phyloP scores from a whole-genome alignment of 305 asterid species.

The Withania somnifera region DNA sequence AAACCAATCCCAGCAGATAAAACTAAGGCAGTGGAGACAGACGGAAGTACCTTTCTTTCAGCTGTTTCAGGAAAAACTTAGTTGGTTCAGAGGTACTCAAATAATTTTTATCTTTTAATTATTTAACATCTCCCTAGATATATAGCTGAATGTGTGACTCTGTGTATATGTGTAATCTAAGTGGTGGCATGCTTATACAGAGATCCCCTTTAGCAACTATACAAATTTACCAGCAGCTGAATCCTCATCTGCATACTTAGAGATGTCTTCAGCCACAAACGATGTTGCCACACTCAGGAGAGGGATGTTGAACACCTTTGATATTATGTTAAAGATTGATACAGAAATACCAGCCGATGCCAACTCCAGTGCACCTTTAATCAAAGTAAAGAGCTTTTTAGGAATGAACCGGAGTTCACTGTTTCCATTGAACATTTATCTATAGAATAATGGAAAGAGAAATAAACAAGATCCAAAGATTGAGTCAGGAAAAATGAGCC shows the following conservation, averaged over 20 bases:
- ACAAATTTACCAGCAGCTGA: conserved; percentile 19
- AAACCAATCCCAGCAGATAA: conserved; percentile 30
- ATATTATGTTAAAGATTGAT: conserved; percentile 32
- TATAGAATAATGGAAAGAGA: not conserved
- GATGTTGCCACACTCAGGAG: conserved; percentile 41
- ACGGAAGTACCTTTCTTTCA: conserved; percentile 23
- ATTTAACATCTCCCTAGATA: not conserved
- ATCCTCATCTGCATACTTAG: conserved; percentile 12
- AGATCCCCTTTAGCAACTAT: not conserved
- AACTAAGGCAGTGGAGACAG: conserved; percentile 31
- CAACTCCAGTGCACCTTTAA: conserved; percentile 30
- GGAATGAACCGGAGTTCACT: not conserved
- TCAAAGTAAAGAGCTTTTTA: not conserved
- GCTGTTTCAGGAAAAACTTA: conserved; percentile 10
- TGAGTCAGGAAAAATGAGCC: not conserved
- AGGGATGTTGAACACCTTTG: conserved; percentile 42
- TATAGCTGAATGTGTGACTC: not conserved
- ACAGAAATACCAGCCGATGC: conserved; percentile 38
- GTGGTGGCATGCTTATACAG: not conserved
- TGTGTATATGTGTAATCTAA: not conserved
- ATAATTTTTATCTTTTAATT: not conserved
- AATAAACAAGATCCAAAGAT: too few relatives aligned
- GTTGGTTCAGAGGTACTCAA: not conserved
- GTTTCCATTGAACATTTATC: not conserved
- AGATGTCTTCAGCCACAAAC: conserved; percentile 39